These are phyloP conservation scores for Penicillium parvum DNA, from an alignment of 495 filamentous ascomycete genomes.

Conservation along the genomic window DNA sequence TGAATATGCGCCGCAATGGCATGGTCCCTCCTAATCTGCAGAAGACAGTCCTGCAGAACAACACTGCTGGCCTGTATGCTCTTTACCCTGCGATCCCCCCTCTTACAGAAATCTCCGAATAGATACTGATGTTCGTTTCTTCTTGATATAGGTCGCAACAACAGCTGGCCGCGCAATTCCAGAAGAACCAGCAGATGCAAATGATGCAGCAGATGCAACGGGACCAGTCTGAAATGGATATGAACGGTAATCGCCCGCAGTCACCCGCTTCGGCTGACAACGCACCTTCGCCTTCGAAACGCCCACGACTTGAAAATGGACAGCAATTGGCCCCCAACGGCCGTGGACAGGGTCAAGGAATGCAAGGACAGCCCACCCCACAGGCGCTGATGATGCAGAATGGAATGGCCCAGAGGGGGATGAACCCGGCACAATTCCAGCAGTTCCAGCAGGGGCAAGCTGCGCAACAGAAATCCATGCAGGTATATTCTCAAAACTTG, in stretches of 20 bases:
- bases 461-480: conserved; percentile 73
- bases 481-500: conserved; percentile 80
- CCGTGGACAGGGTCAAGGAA: conserved; percentile 64
- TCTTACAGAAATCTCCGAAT: no score
- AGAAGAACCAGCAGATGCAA: conserved; percentile 60
- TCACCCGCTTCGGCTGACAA: conserved; percentile 82
- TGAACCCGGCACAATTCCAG: conserved; percentile 74
- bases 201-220: conserved; percentile 75
- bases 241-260: conserved; percentile 73
- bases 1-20: conserved; percentile 47
- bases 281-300: conserved; percentile 86
- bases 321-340: conserved; percentile 78
- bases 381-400: conserved; percentile 67
- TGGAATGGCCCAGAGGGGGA: conserved; percentile 67
- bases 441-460: conserved; percentile 61
- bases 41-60: conserved; percentile 75
- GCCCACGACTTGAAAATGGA: conserved; percentile 81
- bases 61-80: conserved; percentile 43
- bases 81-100: no score
- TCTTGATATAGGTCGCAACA: conserved; percentile 33
- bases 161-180: conserved; percentile 58
- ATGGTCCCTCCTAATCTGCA: conserved; percentile 54
- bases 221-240: conserved; percentile 81
- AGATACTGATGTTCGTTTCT: no score
- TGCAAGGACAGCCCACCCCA: conserved; percentile 64